Evolutionary conservation across 305 asterid species (phyloP).

Genomic region (Fraxinus albicans): DNA sequence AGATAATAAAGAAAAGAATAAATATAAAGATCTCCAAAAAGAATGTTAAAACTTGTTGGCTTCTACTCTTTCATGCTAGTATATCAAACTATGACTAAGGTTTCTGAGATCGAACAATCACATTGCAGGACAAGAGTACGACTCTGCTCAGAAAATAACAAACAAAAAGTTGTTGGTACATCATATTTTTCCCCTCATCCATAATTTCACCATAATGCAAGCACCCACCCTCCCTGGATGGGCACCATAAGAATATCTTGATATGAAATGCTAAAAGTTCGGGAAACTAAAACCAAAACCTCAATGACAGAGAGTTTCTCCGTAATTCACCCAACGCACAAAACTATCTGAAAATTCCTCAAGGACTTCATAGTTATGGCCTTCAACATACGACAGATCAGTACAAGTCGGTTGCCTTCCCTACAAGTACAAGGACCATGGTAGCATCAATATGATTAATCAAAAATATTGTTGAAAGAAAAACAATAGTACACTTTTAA

Average conservation of each 20-base stretch:
- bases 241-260: neutral
- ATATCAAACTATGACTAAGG: neutral
- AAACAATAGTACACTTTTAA: neutral
- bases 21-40: neutral
- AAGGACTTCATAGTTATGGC: slow-evolving; percentile 3
- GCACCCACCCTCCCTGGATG: neutral
- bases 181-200: neutral
- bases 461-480: neutral
- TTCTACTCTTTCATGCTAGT: slow-evolving; percentile 1
- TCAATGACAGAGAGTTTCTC: slow-evolving; percentile 9
- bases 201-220: neutral
- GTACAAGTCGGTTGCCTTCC: neutral
- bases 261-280: neutral
- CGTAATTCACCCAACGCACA: slow-evolving; percentile 7
- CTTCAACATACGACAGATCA: neutral
- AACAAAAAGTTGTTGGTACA: neutral
- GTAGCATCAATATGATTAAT: neutral
- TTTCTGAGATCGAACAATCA: neutral
- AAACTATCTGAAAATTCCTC: slow-evolving; percentile 13
- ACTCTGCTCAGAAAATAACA: neutral
- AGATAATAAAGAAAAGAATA: neutral
- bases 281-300: neutral
- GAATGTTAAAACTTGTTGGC: neutral
- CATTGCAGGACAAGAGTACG: neutral
- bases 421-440: neutral